Evolutionary conservation across 2,329 filamentous ascomycete genomes (phyloP).

Genomic region (Fusarium pseudoanthophilum): DNA sequence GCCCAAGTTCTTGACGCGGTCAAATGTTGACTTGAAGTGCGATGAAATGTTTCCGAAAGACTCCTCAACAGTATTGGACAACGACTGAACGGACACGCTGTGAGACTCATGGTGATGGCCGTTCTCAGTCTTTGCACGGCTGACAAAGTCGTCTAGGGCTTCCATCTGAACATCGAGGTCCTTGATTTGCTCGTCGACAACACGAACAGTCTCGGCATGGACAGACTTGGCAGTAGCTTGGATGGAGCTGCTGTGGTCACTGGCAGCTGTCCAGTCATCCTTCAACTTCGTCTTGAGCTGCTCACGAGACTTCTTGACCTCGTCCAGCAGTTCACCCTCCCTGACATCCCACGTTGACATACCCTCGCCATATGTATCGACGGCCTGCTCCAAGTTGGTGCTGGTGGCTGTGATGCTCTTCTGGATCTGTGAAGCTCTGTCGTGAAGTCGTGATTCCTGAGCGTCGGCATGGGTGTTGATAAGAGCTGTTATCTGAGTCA

Average conservation of each 20-base stretch:
- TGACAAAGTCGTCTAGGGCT: conserved; percentile 89
- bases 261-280: conserved; percentile 84
- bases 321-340: conserved; percentile 75
- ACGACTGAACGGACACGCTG: conserved; percentile 68
- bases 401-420: conserved; percentile 72
- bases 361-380: conserved; percentile 72
- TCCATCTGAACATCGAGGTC: conserved; percentile 91
- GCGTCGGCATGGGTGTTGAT: conserved; percentile 78
- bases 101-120: conserved; percentile 79
- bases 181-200: conserved; percentile 88
- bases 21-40: conserved; percentile 76
- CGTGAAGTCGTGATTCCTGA: conserved; percentile 77
- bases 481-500: conserved; percentile 81
- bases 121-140: conserved; percentile 83
- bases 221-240: conserved; percentile 86
- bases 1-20: conserved; percentile 75
- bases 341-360: conserved; percentile 80
- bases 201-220: conserved; percentile 88
- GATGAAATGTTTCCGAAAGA: conserved; percentile 78
- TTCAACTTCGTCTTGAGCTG: conserved; percentile 83
- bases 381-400: conserved; percentile 71
- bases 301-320: conserved; percentile 78
- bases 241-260: conserved; percentile 84
- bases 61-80: conserved; percentile 75
- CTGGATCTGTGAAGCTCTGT: conserved; percentile 70